Base-by-base conservation (phyloP, 2,329 filamentous ascomycete species). In the Stagonosporopsis cucurbitacearum region DNA sequence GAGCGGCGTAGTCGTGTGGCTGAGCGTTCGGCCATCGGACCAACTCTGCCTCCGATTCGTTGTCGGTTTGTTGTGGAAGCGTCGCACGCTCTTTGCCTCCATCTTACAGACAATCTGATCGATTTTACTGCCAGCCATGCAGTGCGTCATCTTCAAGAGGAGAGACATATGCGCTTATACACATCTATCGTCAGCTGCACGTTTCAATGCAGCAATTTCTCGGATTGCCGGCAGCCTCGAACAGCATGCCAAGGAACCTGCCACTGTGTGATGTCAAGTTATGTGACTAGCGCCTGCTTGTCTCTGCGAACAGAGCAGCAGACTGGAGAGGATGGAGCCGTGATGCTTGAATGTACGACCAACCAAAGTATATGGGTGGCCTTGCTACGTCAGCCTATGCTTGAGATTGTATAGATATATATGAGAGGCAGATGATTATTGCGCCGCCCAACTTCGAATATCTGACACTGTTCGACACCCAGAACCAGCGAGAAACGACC, bases 1-100 rank as follows among this genome's bases (percentile, higher is more conserved):
- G 25, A 13, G 42, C 26, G 40, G 50, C 46, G 46, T 43, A 50
- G 33, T 55, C 32, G 30, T 3, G 52, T 50, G 46, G 52, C 52
- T 50, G 40, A 46, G 46, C 1, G n/a, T 11, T 41, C 33, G 52
- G 46, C 22, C 13, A 22, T 20, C 46, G 46, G 52, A n/a, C 26
- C 17, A 50, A 46, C 28, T 5, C 9, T 23, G 28, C 36, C 26
- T 23, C 52, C 52, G 52, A 54, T 33, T 13, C 39, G 20, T 45
- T n/a, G 35, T 12, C n/a, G 11, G 19, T 19, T n/a, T 3, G 17
- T 12, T 19, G 17, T 17, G 5, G 12, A 12, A 19, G 19, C 35
- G 35, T 12, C 17, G 35, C 35, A 19, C 4, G 35, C 33, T 20
- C 35, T 11, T 30, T 30, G 20, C 5, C 30, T 11, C 35, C 19